Evolutionary conservation across 2,329 filamentous ascomycete species (phyloP).

Genomic region (Aspergillus tubingensis): DNA sequence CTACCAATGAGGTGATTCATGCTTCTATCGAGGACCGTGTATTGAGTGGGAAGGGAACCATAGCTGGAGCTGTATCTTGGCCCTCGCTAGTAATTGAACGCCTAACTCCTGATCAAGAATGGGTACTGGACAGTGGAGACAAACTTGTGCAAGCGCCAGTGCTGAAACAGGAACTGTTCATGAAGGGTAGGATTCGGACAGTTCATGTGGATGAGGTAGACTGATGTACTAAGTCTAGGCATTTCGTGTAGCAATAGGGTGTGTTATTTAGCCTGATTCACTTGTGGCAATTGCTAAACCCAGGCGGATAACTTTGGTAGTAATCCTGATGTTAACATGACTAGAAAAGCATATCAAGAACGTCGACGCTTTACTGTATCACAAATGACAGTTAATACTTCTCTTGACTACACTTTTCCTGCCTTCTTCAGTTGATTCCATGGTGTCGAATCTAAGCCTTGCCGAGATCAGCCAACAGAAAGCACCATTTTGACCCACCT

Average conservation of each 20-base stretch:
- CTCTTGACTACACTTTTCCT: too few relatives aligned
- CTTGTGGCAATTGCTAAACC: too few relatives aligned
- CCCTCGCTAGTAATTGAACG: neutral
- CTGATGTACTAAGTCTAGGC: neutral
- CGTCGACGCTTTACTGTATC: too few relatives aligned
- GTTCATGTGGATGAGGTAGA: slow-evolving; percentile 14
- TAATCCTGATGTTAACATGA: too few relatives aligned
- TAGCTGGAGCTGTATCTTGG: slow-evolving; percentile 3
- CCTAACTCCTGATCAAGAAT: neutral
- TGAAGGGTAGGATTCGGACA: slow-evolving; percentile 15
- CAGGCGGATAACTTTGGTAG: too few relatives aligned
- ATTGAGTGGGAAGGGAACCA: neutral
- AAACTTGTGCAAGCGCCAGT: neutral
- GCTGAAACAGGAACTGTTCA: slow-evolving; percentile 8
- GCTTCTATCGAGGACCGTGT: slow-evolving; percentile 16
- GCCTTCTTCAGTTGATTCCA: too few relatives aligned
- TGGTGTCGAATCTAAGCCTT: too few relatives aligned
- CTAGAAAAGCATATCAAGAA: too few relatives aligned
- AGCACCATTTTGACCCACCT: too few relatives aligned
- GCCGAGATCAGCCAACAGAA: too few relatives aligned
- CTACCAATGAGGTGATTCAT: slow-evolving; percentile 19
- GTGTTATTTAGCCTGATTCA: rapidly evolving
- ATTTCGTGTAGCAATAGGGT: neutral
- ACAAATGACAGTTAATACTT: too few relatives aligned
- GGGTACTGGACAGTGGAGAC: neutral